Evolutionary conservation across 306 rosid species (phyloP), one percentile per base, ranked within the genome.

Genomic region (Acacia confusa): DNA sequence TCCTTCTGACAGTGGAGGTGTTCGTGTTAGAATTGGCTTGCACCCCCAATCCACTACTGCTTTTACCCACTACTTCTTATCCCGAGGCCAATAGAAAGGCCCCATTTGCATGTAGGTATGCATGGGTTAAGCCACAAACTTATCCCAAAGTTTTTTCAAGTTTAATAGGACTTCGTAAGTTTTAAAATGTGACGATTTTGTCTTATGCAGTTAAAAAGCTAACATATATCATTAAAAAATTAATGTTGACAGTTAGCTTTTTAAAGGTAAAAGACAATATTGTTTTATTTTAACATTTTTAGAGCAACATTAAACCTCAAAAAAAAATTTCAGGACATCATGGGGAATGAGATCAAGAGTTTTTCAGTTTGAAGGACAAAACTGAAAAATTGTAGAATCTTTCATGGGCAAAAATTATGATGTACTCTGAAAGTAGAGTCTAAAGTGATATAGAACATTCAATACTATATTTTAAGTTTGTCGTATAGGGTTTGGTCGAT

Each of bases 1-100:
- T 72, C 97, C 94, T 4, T 16, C 16, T 43, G 90, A 90, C 25
- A 13, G 17, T 19, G 67, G 32, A 17, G 84, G 81, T 48, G 84
- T 93, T 68, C 90, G 91, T 43, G 74, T 93, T 34, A 89, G 94
- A 76, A 87, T 93, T 55, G 92, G 92, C 13, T 72, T 93, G 72
- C 82, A 77, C 48, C 82, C 84, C 0, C 80, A 81, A 4, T 1
- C n/a, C 73, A 15, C 85, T 7, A 67, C 43, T 67, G 84, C 92
- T 70, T 93, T 93, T 58, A 41, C 81, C 30, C 17, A 71, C 27
- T 72, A 82, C 88, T 89, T 88, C 88, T 86, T 88, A 11, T n/a
- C 36, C 66, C 24, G 8, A 6, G 28, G 36, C 24, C 74, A 60
- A 28, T 63, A 7, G 69, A 63, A 63, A 36, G 40, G 40, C 40